Evolutionary conservation across 257 asterid species (phyloP), one percentile per base, ranked within the genome.

Genomic region (Henckelia pumila): DNA sequence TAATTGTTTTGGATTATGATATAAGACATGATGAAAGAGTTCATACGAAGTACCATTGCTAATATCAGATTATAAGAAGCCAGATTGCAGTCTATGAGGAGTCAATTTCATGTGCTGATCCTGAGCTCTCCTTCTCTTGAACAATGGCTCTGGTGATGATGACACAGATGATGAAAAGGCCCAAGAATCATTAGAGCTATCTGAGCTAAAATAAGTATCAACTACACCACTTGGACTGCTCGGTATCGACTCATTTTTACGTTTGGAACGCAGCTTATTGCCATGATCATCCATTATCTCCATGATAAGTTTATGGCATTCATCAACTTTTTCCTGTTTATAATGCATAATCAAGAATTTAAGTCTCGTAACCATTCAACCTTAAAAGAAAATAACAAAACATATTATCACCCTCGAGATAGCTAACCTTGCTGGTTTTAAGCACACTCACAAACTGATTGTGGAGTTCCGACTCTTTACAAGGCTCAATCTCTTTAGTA

Each of bases 171-270:
- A 56, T 20, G 75, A 70, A 22, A 78, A 71, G 2, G 83, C 77
- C 86, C 88, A 81, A 5, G 83, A 80, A 59, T 83, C 91, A 4
- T 70, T 77, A 0, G 91, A 85, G 78, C 72, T 78, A 32, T 80
- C 91, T 0, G 82, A 80, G 82, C 83, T 77, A 59, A 78, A 82
- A 73, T 85, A 85, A 6, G 88, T 85, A 61, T 85, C 91, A 40
- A 83, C 73, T 2, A 83, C 83, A 19, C 88, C 88, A 32, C 75
- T 83, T n/a, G 49, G 56, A 37, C 16, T 56, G 61, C 7, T 61
- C 13, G 22, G 28, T 21, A 35, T 37, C 16, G 52, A 33, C 66
- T 37, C 56, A 37, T 47, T 47, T 47, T 47, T 47, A 47, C 55
- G 55, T 47, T 47, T 47, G 16, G 55, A 47, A 47, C 20, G 55